Evolutionary conservation across 495 filamentous ascomycete species (phyloP), one percentile per base, ranked within the genome.

Genomic region (Aspergillus egyptiacus): DNA sequence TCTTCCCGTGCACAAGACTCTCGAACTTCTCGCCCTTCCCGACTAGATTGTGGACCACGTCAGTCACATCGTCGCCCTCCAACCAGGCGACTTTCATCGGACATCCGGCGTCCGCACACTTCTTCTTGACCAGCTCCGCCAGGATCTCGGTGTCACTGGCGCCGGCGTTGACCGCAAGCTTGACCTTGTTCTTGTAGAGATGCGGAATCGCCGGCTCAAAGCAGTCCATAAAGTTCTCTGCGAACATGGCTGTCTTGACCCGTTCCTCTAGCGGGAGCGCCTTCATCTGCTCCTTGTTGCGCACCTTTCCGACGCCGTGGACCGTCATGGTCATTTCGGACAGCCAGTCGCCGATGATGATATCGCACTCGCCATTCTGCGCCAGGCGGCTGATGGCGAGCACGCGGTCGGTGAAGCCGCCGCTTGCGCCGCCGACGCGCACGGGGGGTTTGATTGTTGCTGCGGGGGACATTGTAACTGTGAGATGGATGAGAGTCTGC

Each of bases 271-370:
- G 17, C n/a, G 34, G 19, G 3, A 37, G 14, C 4, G 34, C 4
- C 2, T 37, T 37, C 27, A 14, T 9, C 3, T 10, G 30, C 30
- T 3, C 30, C 1, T 40, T 20, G 6, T 20, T 23, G 14, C 32
- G 43, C 7, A 25, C 56, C 53, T 50, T 56, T 35, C 47, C 67
- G 64, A n/a, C 50, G 27, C 19, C 55, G 51, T 19, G 59, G 6
- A 56, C 49, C 3, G 65, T 65, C 68, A 72, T 71, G 53, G 68
- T 71, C 33, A 50, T 59, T 50, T 75, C 71, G 27, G 58, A 64
- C 68, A 75, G 67, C 62, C 63, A 73, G 57, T 75, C 72, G 11
- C 69, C 70, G 2, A 63, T 62, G 5, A 76, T 66, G n/a, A 76
- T 63, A 40, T 74, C 67, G 50, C 72, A 55, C 0, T 61, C 64